Conservation (phyloP, 2,329 filamentous ascomycete genomes). For the Colletotrichum cordylinicola region DNA sequence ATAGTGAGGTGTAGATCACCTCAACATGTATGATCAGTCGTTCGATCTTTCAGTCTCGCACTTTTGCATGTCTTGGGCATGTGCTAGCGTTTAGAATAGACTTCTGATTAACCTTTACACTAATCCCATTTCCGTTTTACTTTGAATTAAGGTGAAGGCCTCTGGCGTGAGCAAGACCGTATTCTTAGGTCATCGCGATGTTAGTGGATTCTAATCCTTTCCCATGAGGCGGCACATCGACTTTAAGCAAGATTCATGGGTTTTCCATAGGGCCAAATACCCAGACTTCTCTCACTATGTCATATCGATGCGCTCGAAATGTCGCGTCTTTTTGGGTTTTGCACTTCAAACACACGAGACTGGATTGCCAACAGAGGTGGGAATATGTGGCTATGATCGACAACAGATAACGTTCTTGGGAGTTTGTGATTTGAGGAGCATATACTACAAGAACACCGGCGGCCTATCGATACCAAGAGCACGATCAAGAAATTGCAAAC, state of each 20-base stretch:
- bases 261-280: not conserved
- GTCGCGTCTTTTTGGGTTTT: too few relatives aligned
- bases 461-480: conserved; percentile 17
- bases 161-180: too few relatives aligned
- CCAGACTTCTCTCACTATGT: not conserved
- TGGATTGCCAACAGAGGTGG: too few relatives aligned
- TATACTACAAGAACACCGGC: not conserved
- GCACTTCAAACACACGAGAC: too few relatives aligned
- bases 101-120: not conserved
- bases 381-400: too few relatives aligned
- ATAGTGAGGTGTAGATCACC: not conserved
- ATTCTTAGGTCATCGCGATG: too few relatives aligned
- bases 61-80: not conserved
- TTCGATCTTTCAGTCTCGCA: not conserved
- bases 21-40: not conserved
- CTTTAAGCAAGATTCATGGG: not conserved
- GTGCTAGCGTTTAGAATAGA: not conserved
- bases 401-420: too few relatives aligned
- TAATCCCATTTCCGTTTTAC: too few relatives aligned
- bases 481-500: conserved; percentile 26
- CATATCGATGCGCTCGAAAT: too few relatives aligned
- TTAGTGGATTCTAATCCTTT: not conserved
- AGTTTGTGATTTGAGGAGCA: not conserved
- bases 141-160: too few relatives aligned
- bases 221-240: not conserved